Evolutionary conservation across 352 stramenopile genomes (phyloP).

Genomic region (Pythium aristosporum): DNA sequence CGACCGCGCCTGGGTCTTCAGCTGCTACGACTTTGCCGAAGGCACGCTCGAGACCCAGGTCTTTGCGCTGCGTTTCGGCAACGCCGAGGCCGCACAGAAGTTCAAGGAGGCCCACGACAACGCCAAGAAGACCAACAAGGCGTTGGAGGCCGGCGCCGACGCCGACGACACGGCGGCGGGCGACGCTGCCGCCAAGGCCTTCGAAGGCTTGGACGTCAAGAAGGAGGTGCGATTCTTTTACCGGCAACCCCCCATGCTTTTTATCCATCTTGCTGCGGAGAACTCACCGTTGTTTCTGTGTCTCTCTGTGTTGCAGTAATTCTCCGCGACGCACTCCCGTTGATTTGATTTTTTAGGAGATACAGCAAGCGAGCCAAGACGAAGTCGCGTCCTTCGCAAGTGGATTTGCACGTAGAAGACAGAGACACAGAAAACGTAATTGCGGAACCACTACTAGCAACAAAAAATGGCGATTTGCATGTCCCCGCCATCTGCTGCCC

Average conservation of each 20-base stretch:
- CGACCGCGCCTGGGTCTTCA: constrained; percentile 98
- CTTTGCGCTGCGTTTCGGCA: constrained; percentile 93
- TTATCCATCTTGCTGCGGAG: background rate
- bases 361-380: constrained; percentile 17
- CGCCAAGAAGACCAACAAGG: constrained; percentile 94
- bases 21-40: constrained; percentile 97
- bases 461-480: constrained; percentile 27
- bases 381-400: background rate
- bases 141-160: constrained; percentile 91
- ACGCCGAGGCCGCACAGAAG: constrained; percentile 94
- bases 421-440: constrained; percentile 25
- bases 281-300: background rate
- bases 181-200: constrained; percentile 91
- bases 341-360: constrained; percentile 36
- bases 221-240: constrained; percentile 62
- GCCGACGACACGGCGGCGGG: constrained; percentile 89
- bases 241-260: background rate
- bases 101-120: constrained; percentile 96
- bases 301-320: constrained; percentile 21
- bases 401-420: constrained; percentile 27
- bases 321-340: constrained; percentile 20
- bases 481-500: background rate
- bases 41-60: constrained; percentile 90
- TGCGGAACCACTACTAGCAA: constrained; percentile 6
- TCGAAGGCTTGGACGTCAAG: constrained; percentile 90